Base-by-base conservation (phyloP, 177 flowering plant genomes). In the Telopea speciosissima region DNA sequence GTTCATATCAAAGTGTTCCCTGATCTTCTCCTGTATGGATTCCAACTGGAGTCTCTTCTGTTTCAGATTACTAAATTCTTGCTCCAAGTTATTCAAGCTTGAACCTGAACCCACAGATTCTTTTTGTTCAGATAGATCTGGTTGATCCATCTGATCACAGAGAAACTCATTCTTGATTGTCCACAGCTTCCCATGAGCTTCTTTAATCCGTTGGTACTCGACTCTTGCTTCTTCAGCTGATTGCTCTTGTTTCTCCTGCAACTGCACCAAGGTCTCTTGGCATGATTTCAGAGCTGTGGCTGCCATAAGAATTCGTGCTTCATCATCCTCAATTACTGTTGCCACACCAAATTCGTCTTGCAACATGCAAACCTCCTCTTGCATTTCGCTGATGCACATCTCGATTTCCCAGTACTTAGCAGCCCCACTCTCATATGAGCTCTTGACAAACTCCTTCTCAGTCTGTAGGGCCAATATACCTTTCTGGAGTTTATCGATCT, bases 391-490 rank as follows among this genome's bases (percentile, higher is more conserved):
- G 21, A 96, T 82, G 80, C 73, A 77, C 69, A 79, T 79, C 71
- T 96, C 99, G 33, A 91, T 85, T 10, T 85, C 90, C 85, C 85
- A 84, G 66, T 78, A 88, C 81, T 83, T 93, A 7, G 83, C 81
- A 23, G 80, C 68, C 36, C 85, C 86, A 56, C 59, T 78, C 66
- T 91, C 92, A 23, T 85, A 90, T 9, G 89, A 77, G 78, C 91
- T 86, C 75, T 85, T 90, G 23, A 88, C 71, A 45, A 91, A 91
- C 83, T 96, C 99, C 82, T 85, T 93, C 73, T 90, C 98, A 0
- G 98, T 96, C 70, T 91, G 99, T 52, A 91, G 62, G 3, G 79
- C 81, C 70, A 93, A 73, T 58, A 91, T 93, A 22, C 81, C 87
- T 63, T 91, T 96, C 75, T 89, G 96, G 49, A 89, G 84, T 80